Conservation (phyloP, 257 asterid genomes). For the Petunia secreta region DNA sequence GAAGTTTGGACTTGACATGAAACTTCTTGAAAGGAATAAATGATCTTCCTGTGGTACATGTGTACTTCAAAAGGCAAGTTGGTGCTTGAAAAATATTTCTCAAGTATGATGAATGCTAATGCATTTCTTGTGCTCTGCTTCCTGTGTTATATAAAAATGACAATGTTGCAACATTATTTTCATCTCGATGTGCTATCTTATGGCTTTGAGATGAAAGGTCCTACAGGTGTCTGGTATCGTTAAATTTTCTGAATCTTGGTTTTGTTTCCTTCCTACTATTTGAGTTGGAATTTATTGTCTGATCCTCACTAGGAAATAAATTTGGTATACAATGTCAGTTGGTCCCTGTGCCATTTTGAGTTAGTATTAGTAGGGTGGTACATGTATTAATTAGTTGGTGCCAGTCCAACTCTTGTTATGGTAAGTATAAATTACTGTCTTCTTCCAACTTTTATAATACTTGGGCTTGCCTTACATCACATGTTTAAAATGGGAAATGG, state of each 20-base stretch:
- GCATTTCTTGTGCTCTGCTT: not conserved
- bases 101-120: slow-evolving; percentile 12
- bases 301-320: no score
- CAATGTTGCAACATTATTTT: not conserved
- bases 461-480: no score
- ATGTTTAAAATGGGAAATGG: no score
- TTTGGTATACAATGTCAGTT: no score
- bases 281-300: not conserved
- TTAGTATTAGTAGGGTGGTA: no score
- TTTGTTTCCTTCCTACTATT: not conserved
- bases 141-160: not conserved
- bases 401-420: no score
- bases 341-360: no score
- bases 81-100: slow-evolving; percentile 12
- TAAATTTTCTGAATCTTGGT: not conserved
- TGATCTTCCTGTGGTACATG: slow-evolving; percentile 30
- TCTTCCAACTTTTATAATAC: no score
- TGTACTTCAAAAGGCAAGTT: slow-evolving; percentile 20
- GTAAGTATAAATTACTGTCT: no score
- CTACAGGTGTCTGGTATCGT: not conserved
- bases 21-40: slow-evolving; percentile 67
- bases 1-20: slow-evolving; percentile 50
- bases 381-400: no score
- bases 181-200: not conserved
- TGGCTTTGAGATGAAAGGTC: not conserved